Evolutionary conservation across 129 eudicot genomes (phyloP).

Genomic region (Tanacetum coccineum): DNA sequence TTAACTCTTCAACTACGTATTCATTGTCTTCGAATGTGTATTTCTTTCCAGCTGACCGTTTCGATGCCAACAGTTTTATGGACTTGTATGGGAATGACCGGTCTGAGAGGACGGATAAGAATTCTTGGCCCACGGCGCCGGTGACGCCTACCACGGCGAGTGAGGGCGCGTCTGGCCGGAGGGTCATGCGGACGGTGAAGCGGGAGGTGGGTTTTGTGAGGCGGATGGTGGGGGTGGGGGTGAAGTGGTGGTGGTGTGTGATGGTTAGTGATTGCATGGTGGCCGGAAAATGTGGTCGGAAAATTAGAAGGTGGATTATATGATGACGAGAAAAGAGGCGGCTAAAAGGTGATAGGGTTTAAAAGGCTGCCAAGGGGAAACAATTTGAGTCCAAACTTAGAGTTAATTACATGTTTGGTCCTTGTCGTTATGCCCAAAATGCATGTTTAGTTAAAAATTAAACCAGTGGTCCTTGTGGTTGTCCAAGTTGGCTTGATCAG

Average conservation of each 20-base stretch:
- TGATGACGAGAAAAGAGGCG: slow-evolving; percentile 12
- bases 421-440: no score
- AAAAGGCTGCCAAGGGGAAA: slow-evolving; percentile 12
- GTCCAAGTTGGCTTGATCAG: no score
- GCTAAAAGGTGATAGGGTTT: slow-evolving; percentile 34
- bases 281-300: slow-evolving; percentile 13
- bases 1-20: slow-evolving; percentile 64
- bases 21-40: slow-evolving; percentile 50
- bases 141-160: slow-evolving; percentile 93
- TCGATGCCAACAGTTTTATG: slow-evolving; percentile 78
- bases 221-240: slow-evolving; percentile 25
- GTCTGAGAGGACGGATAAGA: slow-evolving; percentile 90
- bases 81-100: slow-evolving; percentile 81
- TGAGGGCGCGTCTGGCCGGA: slow-evolving; percentile 71
- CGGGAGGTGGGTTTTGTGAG: slow-evolving; percentile 28
- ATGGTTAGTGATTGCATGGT: slow-evolving; percentile 48
- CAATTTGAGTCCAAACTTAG: no score
- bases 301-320: not conserved
- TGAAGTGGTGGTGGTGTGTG: slow-evolving; percentile 37
- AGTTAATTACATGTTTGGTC: no score
- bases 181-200: slow-evolving; percentile 67
- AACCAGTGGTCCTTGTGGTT: no score
- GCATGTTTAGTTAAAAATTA: no score
- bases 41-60: slow-evolving; percentile 86
- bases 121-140: slow-evolving; percentile 98